Conservation (phyloP, 805 yeast species). For the Saccharomycopsis fibuligera region DNA sequence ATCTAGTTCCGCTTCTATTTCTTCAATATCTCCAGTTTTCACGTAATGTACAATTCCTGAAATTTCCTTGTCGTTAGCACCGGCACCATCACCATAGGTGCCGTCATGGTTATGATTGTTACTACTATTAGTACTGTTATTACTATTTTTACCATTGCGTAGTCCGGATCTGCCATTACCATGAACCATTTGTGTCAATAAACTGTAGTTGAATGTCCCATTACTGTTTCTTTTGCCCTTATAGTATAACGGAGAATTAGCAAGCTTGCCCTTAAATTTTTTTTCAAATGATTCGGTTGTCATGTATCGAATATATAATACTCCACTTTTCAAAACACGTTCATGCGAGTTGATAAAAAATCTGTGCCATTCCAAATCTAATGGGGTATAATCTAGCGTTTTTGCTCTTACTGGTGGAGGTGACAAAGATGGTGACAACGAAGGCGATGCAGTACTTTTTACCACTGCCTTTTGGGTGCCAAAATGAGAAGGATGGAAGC, state of each 20-base stretch:
- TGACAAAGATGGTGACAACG: neutral
- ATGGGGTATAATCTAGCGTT: neutral
- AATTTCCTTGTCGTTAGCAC: neutral
- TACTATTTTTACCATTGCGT: constrained; percentile 13
- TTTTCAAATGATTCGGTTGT: constrained; percentile 42
- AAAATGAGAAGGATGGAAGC: too few species aligned
- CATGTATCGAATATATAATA: constrained; percentile 36
- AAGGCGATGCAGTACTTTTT: neutral
- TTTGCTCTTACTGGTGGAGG: neutral
- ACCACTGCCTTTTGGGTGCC: too few species aligned
- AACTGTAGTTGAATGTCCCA: constrained; percentile 12
- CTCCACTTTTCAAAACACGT: constrained; percentile 43
- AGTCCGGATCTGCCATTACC: constrained; percentile 24
- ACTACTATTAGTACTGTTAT: constrained; percentile 10
- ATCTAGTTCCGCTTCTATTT: constrained; percentile 20
- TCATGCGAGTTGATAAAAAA: constrained; percentile 44
- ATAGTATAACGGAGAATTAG: constrained; percentile 44
- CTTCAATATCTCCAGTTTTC: constrained; percentile 24
- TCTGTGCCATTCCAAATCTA: constrained; percentile 46
- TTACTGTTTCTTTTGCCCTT: constrained; percentile 25
- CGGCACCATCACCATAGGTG: too few species aligned
- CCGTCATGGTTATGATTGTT: too few species aligned
- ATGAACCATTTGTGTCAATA: constrained; percentile 24
- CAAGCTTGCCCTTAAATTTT: constrained; percentile 43
- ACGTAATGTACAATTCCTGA: constrained; percentile 11